Percentiles rank a stretch among this genome's conserved stretches.
Evolutionary conservation across 805 yeast genomes (phyloP).

Genomic region (Myxozyma vanderwaltii): DNA sequence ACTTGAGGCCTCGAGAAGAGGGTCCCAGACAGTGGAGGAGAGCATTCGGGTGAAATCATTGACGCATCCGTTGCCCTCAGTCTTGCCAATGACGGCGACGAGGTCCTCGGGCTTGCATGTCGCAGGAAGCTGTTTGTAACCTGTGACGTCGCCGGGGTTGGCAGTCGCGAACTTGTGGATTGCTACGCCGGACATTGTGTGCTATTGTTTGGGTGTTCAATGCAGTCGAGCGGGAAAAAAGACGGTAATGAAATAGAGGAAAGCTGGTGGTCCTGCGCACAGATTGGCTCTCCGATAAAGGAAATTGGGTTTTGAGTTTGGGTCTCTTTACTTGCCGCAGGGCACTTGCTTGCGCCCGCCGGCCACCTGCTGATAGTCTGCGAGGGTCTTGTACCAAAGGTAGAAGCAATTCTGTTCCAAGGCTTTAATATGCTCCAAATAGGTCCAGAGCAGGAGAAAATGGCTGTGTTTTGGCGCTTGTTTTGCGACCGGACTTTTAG

Average conservation of each 20-base stretch:
- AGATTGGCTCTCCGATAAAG: neutral
- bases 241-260: neutral
- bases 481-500: no score
- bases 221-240: neutral
- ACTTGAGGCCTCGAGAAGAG: constrained; percentile 22
- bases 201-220: neutral
- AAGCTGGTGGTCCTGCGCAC: neutral
- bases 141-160: constrained; percentile 32
- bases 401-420: no score
- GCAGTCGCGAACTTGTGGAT: constrained; percentile 29
- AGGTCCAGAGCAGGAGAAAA: no score
- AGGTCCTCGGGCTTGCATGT: constrained; percentile 20
- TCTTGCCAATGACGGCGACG: constrained; percentile 33
- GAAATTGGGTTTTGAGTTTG: neutral
- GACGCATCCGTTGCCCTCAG: constrained; percentile 34
- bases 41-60: constrained; percentile 35
- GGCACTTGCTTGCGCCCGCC: neutral
- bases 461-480: no score
- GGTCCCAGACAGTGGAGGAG: constrained; percentile 34
- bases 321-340: constrained; percentile 1
- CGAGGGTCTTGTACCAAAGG: neutral
- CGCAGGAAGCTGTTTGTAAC: constrained; percentile 21
- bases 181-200: constrained; percentile 29
- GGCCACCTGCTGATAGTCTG: neutral
- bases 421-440: no score